phyloP scores from a whole-genome alignment of 2,329 filamentous ascomycete genomes.

The Cercospora citrullina region DNA sequence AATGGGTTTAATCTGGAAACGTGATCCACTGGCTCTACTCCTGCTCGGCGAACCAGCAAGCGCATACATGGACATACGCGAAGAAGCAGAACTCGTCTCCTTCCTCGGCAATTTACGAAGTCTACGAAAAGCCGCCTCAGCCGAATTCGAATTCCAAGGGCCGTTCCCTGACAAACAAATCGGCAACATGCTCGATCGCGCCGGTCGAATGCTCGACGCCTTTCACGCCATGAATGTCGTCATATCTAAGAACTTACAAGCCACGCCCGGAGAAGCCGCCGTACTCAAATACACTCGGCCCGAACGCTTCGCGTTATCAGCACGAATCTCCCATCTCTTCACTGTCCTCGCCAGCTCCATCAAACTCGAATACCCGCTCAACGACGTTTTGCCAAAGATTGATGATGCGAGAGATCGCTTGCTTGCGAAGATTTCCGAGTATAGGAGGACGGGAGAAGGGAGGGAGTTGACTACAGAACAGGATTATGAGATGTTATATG shows the following conservation, averaged over 20 bases:
- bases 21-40: slow-evolving; percentile 78
- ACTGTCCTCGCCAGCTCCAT: slow-evolving; percentile 86
- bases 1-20: slow-evolving; percentile 94
- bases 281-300: slow-evolving; percentile 75
- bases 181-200: slow-evolving; percentile 73
- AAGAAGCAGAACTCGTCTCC: slow-evolving; percentile 82
- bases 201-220: slow-evolving; percentile 81
- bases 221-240: slow-evolving; percentile 97
- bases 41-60: slow-evolving; percentile 42
- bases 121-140: slow-evolving; percentile 70
- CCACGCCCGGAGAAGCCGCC: slow-evolving; percentile 77
- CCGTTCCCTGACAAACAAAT: slow-evolving; percentile 79
- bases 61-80: slow-evolving; percentile 79
- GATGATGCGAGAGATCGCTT: slow-evolving; percentile 77
- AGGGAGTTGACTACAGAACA: slow-evolving; percentile 61
- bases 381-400: slow-evolving; percentile 82
- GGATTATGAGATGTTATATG: slow-evolving; percentile 90
- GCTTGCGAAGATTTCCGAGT: slow-evolving; percentile 83
- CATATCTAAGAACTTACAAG: slow-evolving; percentile 73
- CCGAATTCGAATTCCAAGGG: slow-evolving; percentile 83
- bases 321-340: slow-evolving; percentile 85
- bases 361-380: slow-evolving; percentile 91
- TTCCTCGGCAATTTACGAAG: slow-evolving; percentile 73
- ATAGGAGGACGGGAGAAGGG: slow-evolving; percentile 66
- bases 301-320: slow-evolving; percentile 78